Conservation (phyloP, 108 stramenopile species). For the Cyclotella baltica region DNA sequence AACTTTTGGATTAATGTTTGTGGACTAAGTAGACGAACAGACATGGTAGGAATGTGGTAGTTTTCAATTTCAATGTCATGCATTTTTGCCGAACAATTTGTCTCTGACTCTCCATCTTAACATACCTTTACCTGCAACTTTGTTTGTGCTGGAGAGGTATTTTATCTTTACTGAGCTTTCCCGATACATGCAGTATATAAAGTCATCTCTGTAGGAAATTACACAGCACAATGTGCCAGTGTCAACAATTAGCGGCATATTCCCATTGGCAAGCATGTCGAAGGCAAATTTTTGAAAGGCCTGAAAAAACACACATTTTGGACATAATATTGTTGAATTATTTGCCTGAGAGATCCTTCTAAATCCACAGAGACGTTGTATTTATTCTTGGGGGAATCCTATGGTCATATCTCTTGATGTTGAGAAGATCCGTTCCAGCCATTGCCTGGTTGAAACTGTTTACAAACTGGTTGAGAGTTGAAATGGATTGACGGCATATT, state of each 20-base stretch:
- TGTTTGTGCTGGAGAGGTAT: slow-evolving; percentile 7
- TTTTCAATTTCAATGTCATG: not conserved
- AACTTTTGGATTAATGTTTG: not conserved
- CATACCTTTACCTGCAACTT: slow-evolving; percentile 10
- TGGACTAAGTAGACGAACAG: slow-evolving; percentile 19
- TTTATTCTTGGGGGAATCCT: not conserved
- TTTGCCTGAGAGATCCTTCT: not conserved
- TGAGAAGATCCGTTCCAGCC: not conserved
- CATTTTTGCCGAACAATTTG: not conserved
- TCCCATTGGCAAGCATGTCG: not conserved
- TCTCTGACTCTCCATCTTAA: not conserved
- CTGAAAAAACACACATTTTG: not conserved
- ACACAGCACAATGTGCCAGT: slow-evolving; percentile 4
- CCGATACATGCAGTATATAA: not conserved
- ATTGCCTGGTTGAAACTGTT: not conserved
- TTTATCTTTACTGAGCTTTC: slow-evolving; percentile 2
- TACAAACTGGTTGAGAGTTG: not conserved
- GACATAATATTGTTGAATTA: not conserved
- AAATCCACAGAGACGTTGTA: not conserved
- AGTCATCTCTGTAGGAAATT: not conserved
- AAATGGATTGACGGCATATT: not conserved
- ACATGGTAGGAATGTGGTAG: slow-evolving; percentile 10
- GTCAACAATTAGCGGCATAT: not conserved
- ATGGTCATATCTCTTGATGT: not conserved
- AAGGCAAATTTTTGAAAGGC: not conserved